These are phyloP conservation scores for Penicillium italicum DNA, from an alignment of 2,329 filamentous ascomycete species.

Conservation along the genomic window DNA sequence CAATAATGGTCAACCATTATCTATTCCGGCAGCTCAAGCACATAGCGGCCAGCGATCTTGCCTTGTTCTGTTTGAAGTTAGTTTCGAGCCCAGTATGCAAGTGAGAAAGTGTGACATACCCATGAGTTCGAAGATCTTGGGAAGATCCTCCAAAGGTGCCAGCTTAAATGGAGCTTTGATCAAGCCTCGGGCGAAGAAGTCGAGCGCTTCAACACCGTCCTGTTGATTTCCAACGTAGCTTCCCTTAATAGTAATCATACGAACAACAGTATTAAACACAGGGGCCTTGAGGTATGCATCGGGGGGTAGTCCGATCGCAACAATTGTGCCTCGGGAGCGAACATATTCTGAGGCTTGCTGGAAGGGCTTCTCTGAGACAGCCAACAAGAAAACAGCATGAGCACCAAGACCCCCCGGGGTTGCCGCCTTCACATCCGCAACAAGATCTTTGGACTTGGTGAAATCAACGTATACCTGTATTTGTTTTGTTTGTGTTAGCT, in stretches of 20 bases:
- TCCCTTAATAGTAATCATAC: slow-evolving; percentile 85
- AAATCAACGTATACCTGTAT: slow-evolving; percentile 70
- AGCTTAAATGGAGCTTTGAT: slow-evolving; percentile 82
- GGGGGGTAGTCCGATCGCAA: slow-evolving; percentile 82
- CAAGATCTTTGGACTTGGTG: slow-evolving; percentile 65
- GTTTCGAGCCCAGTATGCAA: not conserved
- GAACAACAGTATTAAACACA: slow-evolving; percentile 79
- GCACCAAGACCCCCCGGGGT: slow-evolving; percentile 67
- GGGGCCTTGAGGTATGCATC: slow-evolving; percentile 68
- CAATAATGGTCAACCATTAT: not conserved
- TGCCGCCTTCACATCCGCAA: slow-evolving; percentile 75
- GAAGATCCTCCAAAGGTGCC: slow-evolving; percentile 72
- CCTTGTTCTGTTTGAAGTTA: slow-evolving; percentile 14
- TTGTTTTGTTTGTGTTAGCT: not conserved
- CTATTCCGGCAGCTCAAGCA: slow-evolving; percentile 15
- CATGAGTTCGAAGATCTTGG: slow-evolving; percentile 72
- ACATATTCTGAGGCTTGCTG: slow-evolving; percentile 86
- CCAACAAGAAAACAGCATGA: slow-evolving; percentile 78
- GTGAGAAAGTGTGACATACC: slow-evolving; percentile 6
- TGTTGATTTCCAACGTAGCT: slow-evolving; percentile 87
- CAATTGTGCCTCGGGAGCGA: slow-evolving; percentile 71
- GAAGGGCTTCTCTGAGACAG: slow-evolving; percentile 83
- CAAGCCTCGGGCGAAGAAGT: slow-evolving; percentile 75
- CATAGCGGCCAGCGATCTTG: slow-evolving; percentile 18
- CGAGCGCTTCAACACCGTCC: slow-evolving; percentile 80